These are phyloP conservation scores for Wickerhamomyces subpelliculosus DNA, from an alignment of 805 yeast genomes.

Conservation along the genomic window DNA sequence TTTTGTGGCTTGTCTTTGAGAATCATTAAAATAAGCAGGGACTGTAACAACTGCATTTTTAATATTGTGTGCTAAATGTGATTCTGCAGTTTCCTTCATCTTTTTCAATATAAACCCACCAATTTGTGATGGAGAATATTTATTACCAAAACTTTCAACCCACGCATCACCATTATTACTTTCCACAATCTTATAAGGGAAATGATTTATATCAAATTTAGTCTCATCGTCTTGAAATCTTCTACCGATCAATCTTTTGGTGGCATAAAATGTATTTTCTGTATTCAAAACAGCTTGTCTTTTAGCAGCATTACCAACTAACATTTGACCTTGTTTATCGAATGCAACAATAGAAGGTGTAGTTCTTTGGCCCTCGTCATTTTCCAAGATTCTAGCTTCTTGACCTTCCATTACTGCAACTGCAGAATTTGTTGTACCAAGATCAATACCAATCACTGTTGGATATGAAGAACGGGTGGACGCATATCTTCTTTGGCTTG, in stretches of 20 bases:
- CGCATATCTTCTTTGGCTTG: not conserved
- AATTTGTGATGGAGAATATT: constrained; percentile 63
- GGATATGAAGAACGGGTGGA: not conserved
- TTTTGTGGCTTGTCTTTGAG: constrained; percentile 77
- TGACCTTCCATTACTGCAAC: constrained; percentile 69
- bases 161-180: constrained; percentile 65
- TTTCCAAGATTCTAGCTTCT: constrained; percentile 60
- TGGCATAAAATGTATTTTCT: constrained; percentile 73
- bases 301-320: constrained; percentile 68
- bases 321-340: constrained; percentile 34
- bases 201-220: constrained; percentile 54
- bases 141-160: constrained; percentile 36
- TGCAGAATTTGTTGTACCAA: constrained; percentile 85
- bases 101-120: constrained; percentile 59
- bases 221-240: constrained; percentile 62
- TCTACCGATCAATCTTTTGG: constrained; percentile 76
- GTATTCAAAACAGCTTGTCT: constrained; percentile 74
- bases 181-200: constrained; percentile 57
- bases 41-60: constrained; percentile 74
- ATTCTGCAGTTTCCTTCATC: constrained; percentile 56
- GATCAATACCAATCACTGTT: constrained; percentile 67
- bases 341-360: constrained; percentile 77
- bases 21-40: constrained; percentile 78
- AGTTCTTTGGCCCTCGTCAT: constrained; percentile 73
- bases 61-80: constrained; percentile 38